Base-by-base conservation (phyloP, 306 rosid genomes). In the Inga laurina region DNA sequence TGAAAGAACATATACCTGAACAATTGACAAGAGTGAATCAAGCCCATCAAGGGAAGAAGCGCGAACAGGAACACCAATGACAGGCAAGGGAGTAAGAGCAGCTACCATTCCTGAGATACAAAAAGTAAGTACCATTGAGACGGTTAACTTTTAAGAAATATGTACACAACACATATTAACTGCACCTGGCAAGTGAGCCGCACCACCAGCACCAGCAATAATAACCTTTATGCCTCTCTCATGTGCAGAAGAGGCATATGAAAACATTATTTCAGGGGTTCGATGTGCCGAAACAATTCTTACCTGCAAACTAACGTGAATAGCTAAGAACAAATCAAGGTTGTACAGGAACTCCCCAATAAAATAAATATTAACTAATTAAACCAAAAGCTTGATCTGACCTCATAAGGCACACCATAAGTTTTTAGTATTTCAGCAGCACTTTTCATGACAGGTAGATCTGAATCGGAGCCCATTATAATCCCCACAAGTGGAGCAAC, bases 381-480 rank as follows among this genome's bases (percentile, higher is more conserved):
- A 48, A 65, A 75, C 24, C 37, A 74, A 22, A 73, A 24, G 15
- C 56, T 72, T 72, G 22, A 69, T 49, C 75, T 74, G 75, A 92
- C 98, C 98, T 93, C 98, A 14, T 92, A 80, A 86, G 97, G 92
- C 76, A 91, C 97, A 74, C 78, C 92, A 87, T 87, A 95, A 81
- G 78, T 88, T 46, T 85, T 80, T 88, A 96, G 87, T 83, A 96
- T 85, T 84, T 90, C 90, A 72, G 98, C 94, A 51, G 98, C 94
- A 54, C 89, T 92, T 86, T 91, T 96, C 99, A 96, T 93, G 71
- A 96, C 92, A 72, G 94, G 94, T 52, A 90, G 91, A 91, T 93
- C 98, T n/a, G 98, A 93, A 90, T 91, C 98, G 66, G 99, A 96
- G 80, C 98, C 99, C 99, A 96, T 93, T 80, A 93, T 84, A 80